These are phyloP conservation scores for Wickerhamiella shivajii DNA, from an alignment of 805 yeast genomes.

Conservation along the genomic window DNA sequence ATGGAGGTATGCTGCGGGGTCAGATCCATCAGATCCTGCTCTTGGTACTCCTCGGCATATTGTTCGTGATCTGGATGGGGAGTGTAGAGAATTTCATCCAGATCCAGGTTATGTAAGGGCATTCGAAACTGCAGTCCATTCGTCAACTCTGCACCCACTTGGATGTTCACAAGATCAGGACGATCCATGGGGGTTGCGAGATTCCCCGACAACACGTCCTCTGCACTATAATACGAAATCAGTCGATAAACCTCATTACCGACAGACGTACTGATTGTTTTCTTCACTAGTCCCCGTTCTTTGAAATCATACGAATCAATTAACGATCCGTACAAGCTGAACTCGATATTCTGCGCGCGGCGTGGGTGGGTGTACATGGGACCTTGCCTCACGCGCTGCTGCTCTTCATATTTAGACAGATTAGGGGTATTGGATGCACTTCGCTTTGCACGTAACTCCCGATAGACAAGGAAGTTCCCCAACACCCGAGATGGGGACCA, in stretches of 20 bases:
- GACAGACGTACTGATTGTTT: slow-evolving; percentile 46
- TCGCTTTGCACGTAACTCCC: slow-evolving; percentile 33
- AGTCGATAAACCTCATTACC: slow-evolving; percentile 35
- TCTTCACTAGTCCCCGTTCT: slow-evolving; percentile 64
- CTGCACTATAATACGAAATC: slow-evolving; percentile 63
- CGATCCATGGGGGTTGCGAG: slow-evolving; percentile 4
- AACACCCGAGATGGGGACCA: slow-evolving; percentile 89
- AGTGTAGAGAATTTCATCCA: too few species aligned
- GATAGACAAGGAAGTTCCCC: slow-evolving; percentile 71
- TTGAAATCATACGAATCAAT: slow-evolving; percentile 50
- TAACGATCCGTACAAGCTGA: slow-evolving; percentile 36
- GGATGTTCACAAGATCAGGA: slow-evolving; percentile 4
- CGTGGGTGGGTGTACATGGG: slow-evolving; percentile 5
- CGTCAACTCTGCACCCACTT: slow-evolving; percentile 2
- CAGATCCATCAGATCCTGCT: too few species aligned
- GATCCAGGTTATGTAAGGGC: slow-evolving; percentile 1
- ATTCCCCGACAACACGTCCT: slow-evolving; percentile 37
- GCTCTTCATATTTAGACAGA: slow-evolving; percentile 2
- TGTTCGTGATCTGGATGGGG: too few species aligned
- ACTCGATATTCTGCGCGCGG: slow-evolving; percentile 10
- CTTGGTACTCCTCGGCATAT: too few species aligned
- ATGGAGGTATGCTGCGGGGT: too few species aligned
- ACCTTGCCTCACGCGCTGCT: slow-evolving; percentile 2
- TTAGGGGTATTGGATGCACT: not conserved
- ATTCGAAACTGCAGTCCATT: slow-evolving; percentile 5